Evolutionary conservation across 495 filamentous ascomycete species (phyloP).

Genomic region (Hyaloscypha variabilis): DNA sequence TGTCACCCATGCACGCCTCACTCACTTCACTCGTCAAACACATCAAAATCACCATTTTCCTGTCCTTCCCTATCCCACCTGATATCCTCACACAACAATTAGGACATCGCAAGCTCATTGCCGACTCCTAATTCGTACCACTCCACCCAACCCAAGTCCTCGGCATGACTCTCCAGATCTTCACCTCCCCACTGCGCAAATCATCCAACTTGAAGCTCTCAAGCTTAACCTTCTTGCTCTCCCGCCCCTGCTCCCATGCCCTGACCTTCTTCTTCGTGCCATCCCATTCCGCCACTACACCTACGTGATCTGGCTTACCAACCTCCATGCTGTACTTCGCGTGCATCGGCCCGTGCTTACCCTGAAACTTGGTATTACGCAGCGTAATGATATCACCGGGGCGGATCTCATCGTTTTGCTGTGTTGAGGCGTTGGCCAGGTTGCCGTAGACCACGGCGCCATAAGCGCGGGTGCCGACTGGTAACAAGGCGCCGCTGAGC

Average conservation of each 20-base stretch:
- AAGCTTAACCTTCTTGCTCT: constrained; percentile 90
- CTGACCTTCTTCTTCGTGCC: constrained; percentile 97
- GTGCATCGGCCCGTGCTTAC: constrained; percentile 93
- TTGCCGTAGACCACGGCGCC: constrained; percentile 93
- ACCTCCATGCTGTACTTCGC: constrained; percentile 90
- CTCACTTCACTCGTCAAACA: neutral
- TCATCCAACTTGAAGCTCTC: constrained; percentile 95
- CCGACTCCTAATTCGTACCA: constrained; percentile 32
- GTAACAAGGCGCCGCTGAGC: constrained; percentile 71
- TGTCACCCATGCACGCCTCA: neutral
- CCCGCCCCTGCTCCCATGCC: constrained; percentile 93
- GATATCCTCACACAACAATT: neutral
- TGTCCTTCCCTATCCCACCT: neutral
- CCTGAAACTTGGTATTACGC: constrained; percentile 93
- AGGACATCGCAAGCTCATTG: neutral
- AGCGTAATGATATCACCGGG: constrained; percentile 92
- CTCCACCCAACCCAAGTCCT: constrained; percentile 92
- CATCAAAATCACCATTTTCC: neutral
- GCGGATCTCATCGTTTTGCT: constrained; percentile 91
- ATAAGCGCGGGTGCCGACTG: constrained; percentile 84
- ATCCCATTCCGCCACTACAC: constrained; percentile 97
- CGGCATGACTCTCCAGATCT: constrained; percentile 96
- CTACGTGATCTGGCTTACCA: constrained; percentile 92
- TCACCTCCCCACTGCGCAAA: constrained; percentile 90
- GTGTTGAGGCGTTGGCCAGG: constrained; percentile 86